A percentile compares a stretch with the other conserved stretches of the same genome.
phyloP scores from a whole-genome alignment of 139 green algal species.

The Astrephomene gubernaculifera region DNA sequence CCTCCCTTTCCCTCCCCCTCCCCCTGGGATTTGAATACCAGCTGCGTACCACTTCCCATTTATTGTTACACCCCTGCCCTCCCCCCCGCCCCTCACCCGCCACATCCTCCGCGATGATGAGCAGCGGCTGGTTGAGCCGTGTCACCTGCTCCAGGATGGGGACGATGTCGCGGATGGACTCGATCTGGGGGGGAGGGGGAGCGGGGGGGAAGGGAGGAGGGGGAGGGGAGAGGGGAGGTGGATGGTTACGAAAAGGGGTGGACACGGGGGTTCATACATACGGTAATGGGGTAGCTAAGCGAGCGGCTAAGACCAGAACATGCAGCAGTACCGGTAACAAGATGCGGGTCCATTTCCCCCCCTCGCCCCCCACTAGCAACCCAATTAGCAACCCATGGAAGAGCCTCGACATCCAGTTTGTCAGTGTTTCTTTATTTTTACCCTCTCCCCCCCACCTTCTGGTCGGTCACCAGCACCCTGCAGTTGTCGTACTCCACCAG shows the following conservation, averaged over 20 bases:
- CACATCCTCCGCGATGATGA: constrained; percentile 99
- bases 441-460: constrained; percentile 75
- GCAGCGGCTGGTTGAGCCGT: constrained; percentile 82
- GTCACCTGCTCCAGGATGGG: constrained; percentile 89
- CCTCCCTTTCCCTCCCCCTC: not conserved
- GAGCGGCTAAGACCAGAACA: too few relatives aligned
- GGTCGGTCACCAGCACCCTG: constrained; percentile 95
- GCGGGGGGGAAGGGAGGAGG: not conserved
- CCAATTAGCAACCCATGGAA: too few relatives aligned
- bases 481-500: constrained; percentile 94
- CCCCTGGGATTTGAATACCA: not conserved
- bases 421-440: too few relatives aligned
- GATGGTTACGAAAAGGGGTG: too few relatives aligned
- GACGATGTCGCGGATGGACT: constrained; percentile 77
- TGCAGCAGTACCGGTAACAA: not conserved
- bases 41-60: too few relatives aligned
- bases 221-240: not conserved
- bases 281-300: too few relatives aligned
- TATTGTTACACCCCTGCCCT: not conserved
- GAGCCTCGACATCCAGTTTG: too few relatives aligned
- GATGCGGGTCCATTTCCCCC: too few relatives aligned
- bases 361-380: not conserved
- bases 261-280: too few relatives aligned
- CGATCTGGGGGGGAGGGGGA: constrained; percentile 58
- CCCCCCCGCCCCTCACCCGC: constrained; percentile 50